A percentile compares a stretch with the other conserved stretches of the same genome.
Conservation (phyloP, 768 basidiomycete species). For the Termitomyces sp. region DNA sequence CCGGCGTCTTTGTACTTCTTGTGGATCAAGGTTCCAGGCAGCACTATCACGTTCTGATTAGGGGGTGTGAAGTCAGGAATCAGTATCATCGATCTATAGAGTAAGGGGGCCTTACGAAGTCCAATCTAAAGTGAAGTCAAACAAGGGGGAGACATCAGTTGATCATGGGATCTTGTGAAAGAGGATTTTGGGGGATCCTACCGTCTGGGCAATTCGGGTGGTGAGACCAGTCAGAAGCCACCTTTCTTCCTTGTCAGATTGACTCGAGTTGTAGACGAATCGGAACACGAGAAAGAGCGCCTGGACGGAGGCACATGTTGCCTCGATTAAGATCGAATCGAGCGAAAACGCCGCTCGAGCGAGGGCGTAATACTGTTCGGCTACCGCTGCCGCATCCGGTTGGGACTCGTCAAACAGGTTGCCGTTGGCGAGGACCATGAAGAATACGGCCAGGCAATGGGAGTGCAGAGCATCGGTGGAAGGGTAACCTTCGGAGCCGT, state of each 20-base stretch:
- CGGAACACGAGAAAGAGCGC: slow-evolving; percentile 42
- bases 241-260: slow-evolving; percentile 38
- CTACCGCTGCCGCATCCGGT: slow-evolving; percentile 24
- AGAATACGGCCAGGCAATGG: slow-evolving; percentile 50
- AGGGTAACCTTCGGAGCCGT: slow-evolving; percentile 27
- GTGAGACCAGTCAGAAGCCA: slow-evolving; percentile 48
- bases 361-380: slow-evolving; percentile 44
- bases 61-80: neutral
- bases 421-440: slow-evolving; percentile 47
- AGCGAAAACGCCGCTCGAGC: slow-evolving; percentile 45
- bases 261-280: slow-evolving; percentile 39
- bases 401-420: slow-evolving; percentile 36
- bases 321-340: slow-evolving; percentile 40
- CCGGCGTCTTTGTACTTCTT: slow-evolving; percentile 45
- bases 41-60: slow-evolving; percentile 47
- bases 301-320: slow-evolving; percentile 44
- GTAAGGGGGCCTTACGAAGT: slow-evolving; percentile 38
- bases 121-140: slow-evolving; percentile 34
- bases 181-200: slow-evolving; percentile 21
- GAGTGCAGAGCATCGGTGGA: slow-evolving; percentile 36
- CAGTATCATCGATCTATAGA: neutral
- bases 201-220: slow-evolving; percentile 39
- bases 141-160: neutral
- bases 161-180: neutral
- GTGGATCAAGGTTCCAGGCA: slow-evolving; percentile 40